Evolutionary conservation across 2,329 filamentous ascomycete genomes (phyloP), one percentile per base, ranked within the genome.

Genomic region (Scytalidium sp.): DNA sequence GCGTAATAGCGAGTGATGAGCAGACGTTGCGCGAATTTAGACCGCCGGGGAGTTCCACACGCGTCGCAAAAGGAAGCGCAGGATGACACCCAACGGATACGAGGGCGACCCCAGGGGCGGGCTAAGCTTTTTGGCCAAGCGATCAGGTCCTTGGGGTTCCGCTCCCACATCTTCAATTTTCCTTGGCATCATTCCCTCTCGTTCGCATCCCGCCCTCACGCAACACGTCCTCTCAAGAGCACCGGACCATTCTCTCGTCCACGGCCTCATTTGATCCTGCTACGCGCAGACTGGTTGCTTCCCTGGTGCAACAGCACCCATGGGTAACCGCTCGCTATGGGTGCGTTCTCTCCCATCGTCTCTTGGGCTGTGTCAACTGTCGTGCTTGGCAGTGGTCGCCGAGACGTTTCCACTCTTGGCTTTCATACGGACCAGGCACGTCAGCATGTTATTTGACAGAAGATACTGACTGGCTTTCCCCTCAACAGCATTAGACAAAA

Each of bases 401-500:
- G 27, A 52, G 52, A 52, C 50, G 27, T 46, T 39, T 41, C 29
- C 29, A 25, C 41, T 47, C 50, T 55, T 59, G 45, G 50, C 50
- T 25, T 25, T n/a, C n/a, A n/a, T n/a, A n/a, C 36, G 43, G 21
- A 45, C 43, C 19, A 41, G 5, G 29, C 45, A 21, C 19, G 6
- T 41, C 27, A 29, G 20, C 45, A 13, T 44, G 21, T 15, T 29
- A 17, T 19, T 39, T 23, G 46, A 41, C 29, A 51, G 32, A 36
- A n/a, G n/a, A 5, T 47, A 43, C 55, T 53, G 51, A 56, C 50
- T 41, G 39, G 15, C 4, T 43, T 41, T 22, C 40, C 40, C 41
- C 20, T 46, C 51, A 23, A 45, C 49, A 62, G 61, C 60, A 55
- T 50, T 61, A 21, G 57, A 56, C 52, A 53, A 56, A 46, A 54